Evolutionary conservation across 1,284 basidiomycete species (phyloP).

Genomic region (Moesziomyces antarcticus): DNA sequence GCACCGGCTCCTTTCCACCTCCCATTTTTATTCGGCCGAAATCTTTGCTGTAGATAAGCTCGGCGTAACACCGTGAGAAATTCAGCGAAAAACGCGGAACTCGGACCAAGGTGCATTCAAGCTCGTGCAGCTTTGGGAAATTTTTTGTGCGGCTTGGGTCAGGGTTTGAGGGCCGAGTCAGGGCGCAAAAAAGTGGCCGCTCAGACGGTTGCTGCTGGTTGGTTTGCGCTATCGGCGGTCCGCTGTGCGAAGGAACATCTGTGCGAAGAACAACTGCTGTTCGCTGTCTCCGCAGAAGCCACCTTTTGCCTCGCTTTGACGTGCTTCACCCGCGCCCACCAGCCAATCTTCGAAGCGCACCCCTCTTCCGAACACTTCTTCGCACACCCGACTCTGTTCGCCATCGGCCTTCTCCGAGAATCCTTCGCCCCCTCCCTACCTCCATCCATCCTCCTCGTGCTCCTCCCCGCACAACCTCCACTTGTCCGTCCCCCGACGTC

Average conservation of each 20-base stretch:
- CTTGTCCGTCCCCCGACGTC: constrained; percentile 12
- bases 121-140: background rate
- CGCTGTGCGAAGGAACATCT: no score
- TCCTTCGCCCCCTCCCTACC: constrained; percentile 2
- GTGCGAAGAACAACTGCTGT: constrained; percentile 5
- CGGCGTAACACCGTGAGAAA: no score
- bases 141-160: background rate
- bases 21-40: background rate
- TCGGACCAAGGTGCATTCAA: background rate
- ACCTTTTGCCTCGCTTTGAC: background rate
- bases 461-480: background rate
- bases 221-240: no score
- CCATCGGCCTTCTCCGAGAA: constrained; percentile 30
- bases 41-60: background rate
- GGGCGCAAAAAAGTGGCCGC: no score
- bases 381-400: background rate
- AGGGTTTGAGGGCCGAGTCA: no score
- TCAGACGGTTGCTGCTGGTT: no score
- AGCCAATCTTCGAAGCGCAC: constrained; percentile 15
- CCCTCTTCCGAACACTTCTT: constrained; percentile 6
- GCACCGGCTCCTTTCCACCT: no score
- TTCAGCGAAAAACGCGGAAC: background rate
- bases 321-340: constrained; percentile 1
- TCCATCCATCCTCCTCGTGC: constrained; percentile 9
- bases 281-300: constrained; percentile 9